Evolutionary conservation across 169 alveolate genomes (phyloP).

Genomic region (Cryptosporidium sp.): DNA sequence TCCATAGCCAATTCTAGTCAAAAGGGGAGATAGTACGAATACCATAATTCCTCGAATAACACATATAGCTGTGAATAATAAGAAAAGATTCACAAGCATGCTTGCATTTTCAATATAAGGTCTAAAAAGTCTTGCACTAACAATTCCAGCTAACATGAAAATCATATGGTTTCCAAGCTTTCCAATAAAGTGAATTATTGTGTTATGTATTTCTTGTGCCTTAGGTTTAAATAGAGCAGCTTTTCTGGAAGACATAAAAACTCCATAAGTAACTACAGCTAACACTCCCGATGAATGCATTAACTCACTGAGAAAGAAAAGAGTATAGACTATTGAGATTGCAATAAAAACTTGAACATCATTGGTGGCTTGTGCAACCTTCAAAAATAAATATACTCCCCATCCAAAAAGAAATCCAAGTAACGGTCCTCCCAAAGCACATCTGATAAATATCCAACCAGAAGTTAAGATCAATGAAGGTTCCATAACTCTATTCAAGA

Average conservation of each 20-base stretch:
- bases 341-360: conserved; percentile 64
- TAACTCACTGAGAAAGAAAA: conserved; percentile 53
- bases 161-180: conserved; percentile 77
- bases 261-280: conserved; percentile 78
- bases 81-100: conserved; percentile 69
- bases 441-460: conserved; percentile 74
- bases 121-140: conserved; percentile 74
- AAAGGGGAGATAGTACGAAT: conserved; percentile 59
- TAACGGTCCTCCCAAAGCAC: conserved; percentile 80
- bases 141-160: conserved; percentile 78
- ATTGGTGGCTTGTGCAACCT: conserved; percentile 22
- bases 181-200: conserved; percentile 74
- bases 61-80: conserved; percentile 75
- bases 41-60: conserved; percentile 77
- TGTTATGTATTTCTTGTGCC: conserved; percentile 66
- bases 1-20: conserved; percentile 78
- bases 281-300: conserved; percentile 78
- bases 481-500: conserved; percentile 51
- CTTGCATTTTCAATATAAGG: conserved; percentile 50
- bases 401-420: conserved; percentile 76
- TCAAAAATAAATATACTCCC: conserved; percentile 20
- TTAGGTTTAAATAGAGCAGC: conserved; percentile 70
- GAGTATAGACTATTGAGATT: conserved; percentile 42
- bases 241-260: conserved; percentile 77
- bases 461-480: conserved; percentile 70